phyloP scores from a whole-genome alignment of 176 grass and related monocot genomes.

The Secale cereale region DNA sequence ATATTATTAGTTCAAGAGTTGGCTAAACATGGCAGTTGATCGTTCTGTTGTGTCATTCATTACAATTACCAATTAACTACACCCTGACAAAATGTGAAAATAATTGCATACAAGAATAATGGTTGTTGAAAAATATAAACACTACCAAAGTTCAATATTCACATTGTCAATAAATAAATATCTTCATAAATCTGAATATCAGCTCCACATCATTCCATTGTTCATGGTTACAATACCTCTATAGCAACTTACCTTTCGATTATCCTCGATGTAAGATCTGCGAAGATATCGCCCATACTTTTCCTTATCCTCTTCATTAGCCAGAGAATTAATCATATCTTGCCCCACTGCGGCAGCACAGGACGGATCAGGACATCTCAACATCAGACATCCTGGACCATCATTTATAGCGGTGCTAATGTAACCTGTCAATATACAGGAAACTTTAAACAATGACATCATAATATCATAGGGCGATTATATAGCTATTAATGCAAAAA shows the following conservation, averaged over 20 bases:
- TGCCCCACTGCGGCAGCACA: constrained; percentile 84
- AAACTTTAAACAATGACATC: constrained; percentile 15
- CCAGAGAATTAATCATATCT: constrained; percentile 73
- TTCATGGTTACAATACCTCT: background rate
- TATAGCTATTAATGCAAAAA: constrained; percentile 24
- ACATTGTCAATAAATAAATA: background rate
- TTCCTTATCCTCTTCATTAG: constrained; percentile 69
- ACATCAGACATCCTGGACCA: constrained; percentile 96
- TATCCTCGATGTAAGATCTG: constrained; percentile 99
- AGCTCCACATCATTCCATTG: constrained; percentile 10
- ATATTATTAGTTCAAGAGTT: background rate
- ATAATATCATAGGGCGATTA: background rate
- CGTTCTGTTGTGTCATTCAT: background rate
- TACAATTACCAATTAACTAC: constrained; percentile 1
- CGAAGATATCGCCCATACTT: constrained; percentile 86
- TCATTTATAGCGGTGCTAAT: constrained; percentile 98
- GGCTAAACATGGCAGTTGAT: constrained; percentile 13
- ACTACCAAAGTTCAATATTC: background rate
- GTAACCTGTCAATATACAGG: constrained; percentile 65
- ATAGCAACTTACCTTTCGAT: constrained; percentile 70
- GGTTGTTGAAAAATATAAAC: background rate
- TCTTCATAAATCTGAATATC: constrained; percentile 12
- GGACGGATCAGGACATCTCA: constrained; percentile 94
- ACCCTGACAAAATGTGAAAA: background rate
- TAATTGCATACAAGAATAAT: background rate